Evolutionary conservation across 2,329 filamentous ascomycete genomes (phyloP), one percentile per base, ranked within the genome.

Genomic region (Penicillium freii): DNA sequence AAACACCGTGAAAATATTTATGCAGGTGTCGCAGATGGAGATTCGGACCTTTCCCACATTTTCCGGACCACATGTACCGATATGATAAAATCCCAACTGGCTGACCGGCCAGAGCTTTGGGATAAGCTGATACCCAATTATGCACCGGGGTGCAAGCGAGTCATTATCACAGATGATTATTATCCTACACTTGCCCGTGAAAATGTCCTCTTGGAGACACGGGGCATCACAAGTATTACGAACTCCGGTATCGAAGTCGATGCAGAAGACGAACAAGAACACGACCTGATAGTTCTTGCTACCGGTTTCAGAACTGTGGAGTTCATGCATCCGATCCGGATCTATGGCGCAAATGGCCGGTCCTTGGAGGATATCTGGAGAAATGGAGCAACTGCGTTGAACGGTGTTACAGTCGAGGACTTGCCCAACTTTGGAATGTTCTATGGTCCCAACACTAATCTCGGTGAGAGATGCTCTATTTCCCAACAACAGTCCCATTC

Each of bases 231-330:
- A 13, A 67, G 71, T 5, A 78, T 85, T 48, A 79, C 78, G 0
- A 71, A 71, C 5, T 76, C 68, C 0, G 80, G 81, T 0, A 78
- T 86, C 49, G 71, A 78, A 25, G 75, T 82, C 0, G 75, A 73
- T 1, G 77, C 72, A 3, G 67, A 65, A 3, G 74, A 75, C n/a
- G 54, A 51, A 3, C 69, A 78, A 43, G 76, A 81, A 21, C 81
- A 81, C 64, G 84, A 86, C 63, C 68, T 85, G 19, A 76, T 87
- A 15, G 73, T 87, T 25, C 76, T 82, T 8, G 84, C 84, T 0
- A 87, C 84, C 0, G 84, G 84, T 0, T 87, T 87, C 73, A 75
- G 79, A 25, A 81, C 84, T 0, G 78, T 82, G 0, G 80, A 86
- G 45, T 86, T 86, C 69, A 78, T 86, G 75, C 77, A 81, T 62